Base-by-base conservation (phyloP, 805 yeast genomes). In the Starmerella ratchasimensis region DNA sequence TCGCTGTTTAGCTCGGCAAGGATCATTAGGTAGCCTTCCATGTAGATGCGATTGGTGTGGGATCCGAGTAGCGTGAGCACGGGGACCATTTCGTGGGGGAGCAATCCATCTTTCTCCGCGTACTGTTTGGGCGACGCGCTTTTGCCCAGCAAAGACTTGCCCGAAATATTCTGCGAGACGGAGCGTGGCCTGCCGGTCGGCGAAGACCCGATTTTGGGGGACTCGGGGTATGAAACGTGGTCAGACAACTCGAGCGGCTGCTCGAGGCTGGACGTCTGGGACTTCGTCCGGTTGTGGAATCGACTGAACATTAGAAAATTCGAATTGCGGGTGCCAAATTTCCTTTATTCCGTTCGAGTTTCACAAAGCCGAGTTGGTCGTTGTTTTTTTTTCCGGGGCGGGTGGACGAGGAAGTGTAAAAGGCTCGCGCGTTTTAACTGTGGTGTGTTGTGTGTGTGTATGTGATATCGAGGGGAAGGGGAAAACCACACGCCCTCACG, bases 61-160 rank as follows among this genome's bases (percentile, higher is more conserved):
- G 84, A 74, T 32, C 71, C 69, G 38, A 80, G 63, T 46, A 82
- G 63, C 16, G 81, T 75, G 27, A 81, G 69, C 9, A 80, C 67
- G 0, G 94, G 93, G 13, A 72, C 58, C 52, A 82, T 63, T 52
- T 80, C 88, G 13, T 71, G 71, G 0, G 84, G 80, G 14, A 64
- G 53, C 36, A 50, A 53, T 39, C 57, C 39, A 23, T 39, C 28
- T n/a, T 31, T 31, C 19, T 31, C 34, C 8, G 34, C 27, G 17
- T n/a, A 22, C 8, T 22, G n/a, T 31, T 31, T 31, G 13, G 34
- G 34, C 14, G 33, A 10, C 14, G 10, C 33, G 13, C 20, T 16
- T 6, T 6, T 30, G 26, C 33, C 33, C 33, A 30, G n/a, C 26
- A 30, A 20, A 7, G 22, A 11, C 24, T 30, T 30, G 22, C 24